Evolutionary conservation across 2,329 filamentous ascomycete species (phyloP).

Genomic region (Hymenoscyphus occultus): DNA sequence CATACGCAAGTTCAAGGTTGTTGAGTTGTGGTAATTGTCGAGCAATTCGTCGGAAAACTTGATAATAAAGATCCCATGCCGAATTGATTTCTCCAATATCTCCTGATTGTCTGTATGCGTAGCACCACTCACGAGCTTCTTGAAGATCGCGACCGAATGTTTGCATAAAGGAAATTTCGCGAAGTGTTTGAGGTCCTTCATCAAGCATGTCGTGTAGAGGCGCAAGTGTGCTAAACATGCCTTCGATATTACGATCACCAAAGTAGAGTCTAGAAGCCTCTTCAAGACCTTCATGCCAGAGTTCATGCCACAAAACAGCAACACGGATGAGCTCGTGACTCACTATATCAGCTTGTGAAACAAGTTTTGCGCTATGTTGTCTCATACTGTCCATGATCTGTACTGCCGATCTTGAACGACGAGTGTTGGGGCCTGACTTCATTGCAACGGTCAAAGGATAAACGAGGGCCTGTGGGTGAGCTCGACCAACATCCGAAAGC

Average conservation of each 20-base stretch:
- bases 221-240: slow-evolving; percentile 89
- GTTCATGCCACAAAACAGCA: slow-evolving; percentile 96
- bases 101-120: slow-evolving; percentile 81
- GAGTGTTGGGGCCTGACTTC: slow-evolving; percentile 81
- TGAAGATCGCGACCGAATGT: slow-evolving; percentile 93
- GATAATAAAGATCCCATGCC: slow-evolving; percentile 98
- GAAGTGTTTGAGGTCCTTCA: slow-evolving; percentile 83
- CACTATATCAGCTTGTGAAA: slow-evolving; percentile 92
- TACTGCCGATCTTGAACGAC: slow-evolving; percentile 81
- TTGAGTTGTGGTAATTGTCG: slow-evolving; percentile 91
- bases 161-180: slow-evolving; percentile 96
- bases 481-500: slow-evolving; percentile 86
- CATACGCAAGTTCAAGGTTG: slow-evolving; percentile 90
- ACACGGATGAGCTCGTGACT: slow-evolving; percentile 96
- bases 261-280: slow-evolving; percentile 97
- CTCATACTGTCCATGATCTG: slow-evolving; percentile 99
- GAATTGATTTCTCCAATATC: slow-evolving; percentile 95
- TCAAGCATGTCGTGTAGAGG: slow-evolving; percentile 91
- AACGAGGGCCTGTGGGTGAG: slow-evolving; percentile 92
- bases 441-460: slow-evolving; percentile 97
- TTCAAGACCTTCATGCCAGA: slow-evolving; percentile 97
- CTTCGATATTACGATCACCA: slow-evolving; percentile 94
- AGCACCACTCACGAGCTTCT: slow-evolving; percentile 94
- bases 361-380: slow-evolving; percentile 85
- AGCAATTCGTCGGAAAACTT: slow-evolving; percentile 93